phyloP scores from a whole-genome alignment of 805 yeast species.

The Kazachstania bromeliacearum region DNA sequence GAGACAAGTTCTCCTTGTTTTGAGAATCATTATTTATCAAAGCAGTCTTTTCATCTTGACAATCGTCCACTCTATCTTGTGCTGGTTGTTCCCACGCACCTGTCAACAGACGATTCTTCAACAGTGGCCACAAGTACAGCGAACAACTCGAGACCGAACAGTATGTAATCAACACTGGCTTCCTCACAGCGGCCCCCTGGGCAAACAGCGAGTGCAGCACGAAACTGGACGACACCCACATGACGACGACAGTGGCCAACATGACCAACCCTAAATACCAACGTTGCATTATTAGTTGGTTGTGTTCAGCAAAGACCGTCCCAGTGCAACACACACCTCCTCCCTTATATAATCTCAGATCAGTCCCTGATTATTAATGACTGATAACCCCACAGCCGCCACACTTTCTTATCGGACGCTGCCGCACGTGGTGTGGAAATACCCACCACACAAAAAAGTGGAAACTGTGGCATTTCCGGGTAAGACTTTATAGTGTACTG shows the following conservation, averaged over 20 bases:
- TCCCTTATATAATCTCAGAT: neutral
- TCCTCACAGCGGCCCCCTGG: conserved; percentile 52
- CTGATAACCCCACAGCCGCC: neutral
- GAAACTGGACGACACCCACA: conserved; percentile 86
- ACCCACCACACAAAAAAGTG: neutral
- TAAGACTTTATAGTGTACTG: no score
- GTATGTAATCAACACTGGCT: conserved; percentile 89
- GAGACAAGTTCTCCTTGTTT: neutral
- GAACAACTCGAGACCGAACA: conserved; percentile 74
- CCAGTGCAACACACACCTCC: neutral
- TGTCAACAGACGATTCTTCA: conserved; percentile 1
- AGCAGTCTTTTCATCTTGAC: neutral
- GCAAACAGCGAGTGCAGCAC: conserved; percentile 65
- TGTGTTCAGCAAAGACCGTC: no score
- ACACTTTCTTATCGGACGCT: neutral
- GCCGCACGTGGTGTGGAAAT: neutral
- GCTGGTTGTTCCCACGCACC: conserved; percentile 8
- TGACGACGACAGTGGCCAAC: conserved; percentile 59
- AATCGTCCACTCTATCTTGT: neutral
- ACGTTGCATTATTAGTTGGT: no score
- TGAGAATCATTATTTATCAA: no score
- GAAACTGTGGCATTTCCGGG: neutral
- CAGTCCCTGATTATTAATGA: neutral
- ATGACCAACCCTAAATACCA: conserved; percentile 52
- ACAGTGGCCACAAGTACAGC: conserved; percentile 54